These are phyloP conservation scores for Gloeostereum incarnatum DNA, from an alignment of 768 basidiomycete genomes.

Conservation along the genomic window DNA sequence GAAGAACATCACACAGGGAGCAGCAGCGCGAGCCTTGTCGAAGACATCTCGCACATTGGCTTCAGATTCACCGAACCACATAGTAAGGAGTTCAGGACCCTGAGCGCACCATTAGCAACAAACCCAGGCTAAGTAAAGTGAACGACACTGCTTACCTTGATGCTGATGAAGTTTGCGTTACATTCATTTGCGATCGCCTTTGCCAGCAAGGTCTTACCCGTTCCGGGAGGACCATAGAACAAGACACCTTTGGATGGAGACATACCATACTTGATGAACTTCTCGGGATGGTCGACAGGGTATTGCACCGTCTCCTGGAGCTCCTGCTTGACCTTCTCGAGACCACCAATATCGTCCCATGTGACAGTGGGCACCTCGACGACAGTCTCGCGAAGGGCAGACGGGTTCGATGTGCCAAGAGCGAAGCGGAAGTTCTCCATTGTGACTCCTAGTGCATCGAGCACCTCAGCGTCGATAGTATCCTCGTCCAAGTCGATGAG, in stretches of 20 bases:
- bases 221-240: constrained; percentile 99
- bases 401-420: constrained; percentile 94
- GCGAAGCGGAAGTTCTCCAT: constrained; percentile 99
- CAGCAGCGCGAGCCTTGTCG: constrained; percentile 98
- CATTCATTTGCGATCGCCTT: constrained; percentile 99
- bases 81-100: constrained; percentile 96
- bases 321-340: constrained; percentile 99
- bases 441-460: constrained; percentile 97
- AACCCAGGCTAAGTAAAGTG: not conserved
- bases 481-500: constrained; percentile 93
- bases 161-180: constrained; percentile 98
- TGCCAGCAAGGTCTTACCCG: constrained; percentile 97
- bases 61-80: constrained; percentile 99
- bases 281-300: constrained; percentile 99
- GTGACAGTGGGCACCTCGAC: constrained; percentile 98
- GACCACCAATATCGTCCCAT: constrained; percentile 99
- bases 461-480: constrained; percentile 98
- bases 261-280: constrained; percentile 99
- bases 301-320: constrained; percentile 99
- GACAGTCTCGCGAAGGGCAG: constrained; percentile 97
- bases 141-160: constrained; percentile 79
- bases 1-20: constrained; percentile 99
- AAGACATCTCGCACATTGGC: constrained; percentile 99
- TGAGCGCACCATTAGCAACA: constrained; percentile 18
- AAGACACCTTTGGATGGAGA: constrained; percentile 98